Evolutionary conservation across 1,284 basidiomycete genomes (phyloP).

Genomic region (Neonothopanus nambi): DNA sequence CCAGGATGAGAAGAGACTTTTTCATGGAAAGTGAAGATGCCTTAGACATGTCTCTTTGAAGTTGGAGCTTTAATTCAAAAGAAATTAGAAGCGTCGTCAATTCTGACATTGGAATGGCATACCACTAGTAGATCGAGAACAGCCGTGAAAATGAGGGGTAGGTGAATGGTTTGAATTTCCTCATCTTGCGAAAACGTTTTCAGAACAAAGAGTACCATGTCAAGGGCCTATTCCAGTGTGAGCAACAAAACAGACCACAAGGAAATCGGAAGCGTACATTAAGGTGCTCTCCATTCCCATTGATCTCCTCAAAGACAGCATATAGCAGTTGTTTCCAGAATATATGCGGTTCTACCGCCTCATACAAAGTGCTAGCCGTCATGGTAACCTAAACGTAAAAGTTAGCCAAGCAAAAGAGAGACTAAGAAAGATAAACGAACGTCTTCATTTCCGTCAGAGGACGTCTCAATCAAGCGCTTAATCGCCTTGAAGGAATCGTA

Average conservation of each 20-base stretch:
- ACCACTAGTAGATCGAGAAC: conserved; percentile 66
- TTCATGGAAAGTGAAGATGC: conserved; percentile 37
- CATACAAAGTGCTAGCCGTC: conserved; percentile 89
- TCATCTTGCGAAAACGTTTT: conserved; percentile 80
- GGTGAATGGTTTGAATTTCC: conserved; percentile 77
- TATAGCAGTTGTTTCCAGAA: conserved; percentile 81
- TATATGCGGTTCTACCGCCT: conserved; percentile 87
- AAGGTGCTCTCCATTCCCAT: conserved; percentile 36
- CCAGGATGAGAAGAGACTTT: conserved; percentile 51
- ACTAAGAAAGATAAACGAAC: conserved; percentile 33
- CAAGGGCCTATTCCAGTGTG: conserved; percentile 49
- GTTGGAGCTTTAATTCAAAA: conserved; percentile 37
- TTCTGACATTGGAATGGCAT: conserved; percentile 22
- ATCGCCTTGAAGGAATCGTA: conserved; percentile 81
- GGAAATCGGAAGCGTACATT: conserved; percentile 43
- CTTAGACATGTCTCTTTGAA: conserved; percentile 36
- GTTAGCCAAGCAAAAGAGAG: conserved; percentile 47
- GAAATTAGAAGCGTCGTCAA: conserved; percentile 5
- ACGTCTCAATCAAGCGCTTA: conserved; percentile 53
- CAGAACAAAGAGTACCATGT: conserved; percentile 70
- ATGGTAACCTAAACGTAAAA: conserved; percentile 36
- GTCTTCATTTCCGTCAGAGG: conserved; percentile 60
- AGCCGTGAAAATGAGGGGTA: conserved; percentile 74
- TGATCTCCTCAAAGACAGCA: conserved; percentile 54
- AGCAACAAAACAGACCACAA: neutral